Percentiles rank a stretch among this genome's conserved stretches.
These are phyloP conservation scores for Magnolia changhungtana DNA, from an alignment of 164 flowering plant genomes.

Conservation along the genomic window DNA sequence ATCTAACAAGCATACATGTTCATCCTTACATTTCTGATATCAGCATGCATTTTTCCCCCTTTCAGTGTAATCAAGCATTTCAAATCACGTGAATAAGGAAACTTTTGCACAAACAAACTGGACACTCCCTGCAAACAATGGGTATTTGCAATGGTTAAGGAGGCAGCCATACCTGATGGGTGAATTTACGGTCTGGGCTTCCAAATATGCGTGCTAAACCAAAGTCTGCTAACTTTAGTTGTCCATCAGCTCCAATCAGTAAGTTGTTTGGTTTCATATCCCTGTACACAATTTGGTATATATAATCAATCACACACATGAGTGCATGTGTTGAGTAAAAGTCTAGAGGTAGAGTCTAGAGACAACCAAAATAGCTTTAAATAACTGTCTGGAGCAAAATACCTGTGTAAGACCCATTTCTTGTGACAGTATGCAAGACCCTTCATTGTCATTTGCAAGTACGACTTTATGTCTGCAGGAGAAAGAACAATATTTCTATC, in stretches of 20 bases:
- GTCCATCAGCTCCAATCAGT: constrained; percentile 81
- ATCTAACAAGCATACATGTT: neutral
- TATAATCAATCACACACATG: neutral
- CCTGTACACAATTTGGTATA: constrained; percentile 38
- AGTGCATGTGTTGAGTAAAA: neutral
- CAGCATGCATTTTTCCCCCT: neutral
- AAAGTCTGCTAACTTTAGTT: constrained; percentile 92
- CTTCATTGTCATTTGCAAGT: constrained; percentile 88
- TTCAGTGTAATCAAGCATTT: neutral
- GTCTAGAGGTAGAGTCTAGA: neutral
- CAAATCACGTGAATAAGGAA: neutral
- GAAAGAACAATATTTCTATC: constrained; percentile 89
- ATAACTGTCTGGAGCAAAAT: neutral
- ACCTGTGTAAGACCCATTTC: constrained; percentile 98
- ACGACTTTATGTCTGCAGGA: constrained; percentile 87
- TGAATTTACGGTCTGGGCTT: constrained; percentile 87
- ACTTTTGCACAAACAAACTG: neutral
- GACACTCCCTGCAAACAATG: neutral
- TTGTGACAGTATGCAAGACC: constrained; percentile 90
- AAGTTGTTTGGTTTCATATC: constrained; percentile 99
- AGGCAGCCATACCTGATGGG: constrained; percentile 65
- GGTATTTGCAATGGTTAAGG: neutral
- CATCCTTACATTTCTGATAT: neutral
- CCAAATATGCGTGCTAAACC: constrained; percentile 97
- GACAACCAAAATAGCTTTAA: neutral